Conservation (phyloP, 495 filamentous ascomycete genomes). For the Xylaria bambusicola region DNA sequence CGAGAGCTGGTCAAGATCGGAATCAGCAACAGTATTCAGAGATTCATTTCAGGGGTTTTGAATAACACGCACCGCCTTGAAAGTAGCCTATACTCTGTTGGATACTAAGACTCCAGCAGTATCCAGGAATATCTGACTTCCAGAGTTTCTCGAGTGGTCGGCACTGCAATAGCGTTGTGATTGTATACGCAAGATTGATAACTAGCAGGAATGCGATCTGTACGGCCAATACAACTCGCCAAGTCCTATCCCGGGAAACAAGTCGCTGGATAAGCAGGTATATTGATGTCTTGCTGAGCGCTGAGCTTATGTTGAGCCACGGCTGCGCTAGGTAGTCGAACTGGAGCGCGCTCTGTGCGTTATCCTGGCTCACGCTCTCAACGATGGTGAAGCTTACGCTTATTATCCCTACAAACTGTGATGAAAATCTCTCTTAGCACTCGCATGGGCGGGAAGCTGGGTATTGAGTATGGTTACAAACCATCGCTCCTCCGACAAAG, state of each 20-base stretch:
- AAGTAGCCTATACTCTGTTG: slow-evolving; percentile 41
- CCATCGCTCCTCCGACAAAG: slow-evolving; percentile 31
- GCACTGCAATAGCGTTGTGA: slow-evolving; percentile 39
- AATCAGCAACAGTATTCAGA: not conserved
- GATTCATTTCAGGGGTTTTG: not conserved
- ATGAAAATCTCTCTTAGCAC: not conserved
- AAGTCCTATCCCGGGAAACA: slow-evolving; percentile 26
- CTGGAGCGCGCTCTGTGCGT: slow-evolving; percentile 28
- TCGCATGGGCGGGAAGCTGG: not conserved
- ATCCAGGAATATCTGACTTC: slow-evolving; percentile 28
- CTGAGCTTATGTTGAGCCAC: slow-evolving; percentile 40
- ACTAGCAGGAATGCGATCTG: slow-evolving; percentile 35
- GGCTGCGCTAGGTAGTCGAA: slow-evolving; percentile 39
- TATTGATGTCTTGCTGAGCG: slow-evolving; percentile 40
- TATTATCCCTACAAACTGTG: slow-evolving; percentile 36
- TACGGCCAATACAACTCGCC: slow-evolving; percentile 33
- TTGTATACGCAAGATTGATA: slow-evolving; percentile 35
- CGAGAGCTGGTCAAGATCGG: slow-evolving; percentile 29
- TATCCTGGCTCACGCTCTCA: slow-evolving; percentile 29
- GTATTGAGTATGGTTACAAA: slow-evolving; percentile 14
- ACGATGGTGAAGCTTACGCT: slow-evolving; percentile 38
- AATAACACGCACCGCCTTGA: slow-evolving; percentile 34
- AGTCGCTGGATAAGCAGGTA: slow-evolving; percentile 37
- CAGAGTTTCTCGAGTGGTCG: slow-evolving; percentile 41
- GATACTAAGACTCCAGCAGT: slow-evolving; percentile 35